Conservation (phyloP, 768 basidiomycete species). For the Pulveroboletus frians region DNA sequence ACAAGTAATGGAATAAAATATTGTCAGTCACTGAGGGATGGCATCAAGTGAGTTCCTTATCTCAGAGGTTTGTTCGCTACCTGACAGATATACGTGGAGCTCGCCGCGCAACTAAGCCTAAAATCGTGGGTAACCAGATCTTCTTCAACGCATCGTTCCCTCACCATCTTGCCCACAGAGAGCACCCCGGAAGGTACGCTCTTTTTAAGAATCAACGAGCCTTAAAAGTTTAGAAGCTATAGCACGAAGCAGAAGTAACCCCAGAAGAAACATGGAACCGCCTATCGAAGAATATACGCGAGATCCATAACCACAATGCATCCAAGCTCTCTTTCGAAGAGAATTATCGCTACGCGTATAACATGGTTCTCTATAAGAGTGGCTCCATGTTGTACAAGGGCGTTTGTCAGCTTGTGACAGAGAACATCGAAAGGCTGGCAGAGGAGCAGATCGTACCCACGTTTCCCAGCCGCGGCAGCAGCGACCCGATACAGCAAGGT, state of each 20-base stretch:
- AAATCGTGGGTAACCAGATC: constrained; percentile 36
- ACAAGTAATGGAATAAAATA: constrained; percentile 13
- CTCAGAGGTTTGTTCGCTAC: background rate
- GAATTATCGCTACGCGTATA: constrained; percentile 91
- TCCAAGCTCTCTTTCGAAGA: constrained; percentile 87
- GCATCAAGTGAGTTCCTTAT: constrained; percentile 25
- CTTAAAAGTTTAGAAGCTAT: constrained; percentile 5
- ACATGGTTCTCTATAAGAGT: constrained; percentile 84
- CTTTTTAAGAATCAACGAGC: background rate
- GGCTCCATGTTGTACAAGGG: constrained; percentile 86
- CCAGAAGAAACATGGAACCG: constrained; percentile 79
- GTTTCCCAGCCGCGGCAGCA: constrained; percentile 68
- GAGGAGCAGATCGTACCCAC: constrained; percentile 69
- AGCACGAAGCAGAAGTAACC: constrained; percentile 76
- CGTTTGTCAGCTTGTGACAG: constrained; percentile 67
- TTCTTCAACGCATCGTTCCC: constrained; percentile 15
- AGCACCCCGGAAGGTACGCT: constrained; percentile 43
- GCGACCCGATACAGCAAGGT: constrained; percentile 67
- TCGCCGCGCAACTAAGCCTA: constrained; percentile 33
- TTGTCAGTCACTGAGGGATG: constrained; percentile 18
- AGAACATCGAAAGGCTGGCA: constrained; percentile 81
- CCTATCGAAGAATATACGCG: constrained; percentile 79
- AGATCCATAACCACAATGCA: constrained; percentile 94
- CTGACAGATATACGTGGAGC: constrained; percentile 19
- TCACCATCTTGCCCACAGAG: constrained; percentile 31